phyloP scores from a whole-genome alignment of 768 basidiomycete genomes.

The Tulasnella sp. region DNA sequence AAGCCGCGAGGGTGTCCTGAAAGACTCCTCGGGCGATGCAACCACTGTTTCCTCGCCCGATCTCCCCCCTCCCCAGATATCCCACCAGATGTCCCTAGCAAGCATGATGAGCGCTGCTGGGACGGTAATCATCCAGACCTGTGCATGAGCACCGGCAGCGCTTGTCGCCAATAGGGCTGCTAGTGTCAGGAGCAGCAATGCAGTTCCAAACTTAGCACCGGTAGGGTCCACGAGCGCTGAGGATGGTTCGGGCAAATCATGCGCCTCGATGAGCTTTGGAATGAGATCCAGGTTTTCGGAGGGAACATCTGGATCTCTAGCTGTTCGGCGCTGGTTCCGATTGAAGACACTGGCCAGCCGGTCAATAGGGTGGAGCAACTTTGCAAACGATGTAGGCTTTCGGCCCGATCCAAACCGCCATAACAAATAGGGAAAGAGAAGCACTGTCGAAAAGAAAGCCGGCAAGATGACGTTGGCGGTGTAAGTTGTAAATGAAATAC shows the following conservation, averaged over 20 bases:
- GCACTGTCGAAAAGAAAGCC: constrained; percentile 69
- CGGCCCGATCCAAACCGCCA: background rate
- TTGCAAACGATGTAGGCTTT: background rate
- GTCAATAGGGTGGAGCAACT: background rate
- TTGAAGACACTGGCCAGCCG: background rate
- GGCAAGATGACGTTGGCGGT: constrained; percentile 84
- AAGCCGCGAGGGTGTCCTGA: background rate
- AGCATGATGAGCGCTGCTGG: constrained; percentile 50
- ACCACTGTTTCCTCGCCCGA: background rate
- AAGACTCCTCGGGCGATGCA: background rate
- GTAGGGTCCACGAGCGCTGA: constrained; percentile 47
- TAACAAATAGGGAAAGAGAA: constrained; percentile 40
- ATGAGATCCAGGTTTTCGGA: constrained; percentile 31
- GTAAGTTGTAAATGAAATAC: constrained; percentile 73
- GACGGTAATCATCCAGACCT: constrained; percentile 47
- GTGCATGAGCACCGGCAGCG: constrained; percentile 38
- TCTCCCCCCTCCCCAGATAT: constrained; percentile 35
- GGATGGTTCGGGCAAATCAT: background rate
- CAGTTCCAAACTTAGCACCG: constrained; percentile 49
- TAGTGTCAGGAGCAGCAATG: constrained; percentile 47
- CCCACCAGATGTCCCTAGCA: constrained; percentile 44
- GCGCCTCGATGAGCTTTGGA: constrained; percentile 20
- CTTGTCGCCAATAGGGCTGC: constrained; percentile 47
- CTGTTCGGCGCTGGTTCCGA: background rate
- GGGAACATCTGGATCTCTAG: background rate